A percentile compares a stretch with the other conserved stretches of the same genome.
Evolutionary conservation across 2,329 filamentous ascomycete genomes (phyloP).

Genomic region (Ceratocystiopsis sp.): DNA sequence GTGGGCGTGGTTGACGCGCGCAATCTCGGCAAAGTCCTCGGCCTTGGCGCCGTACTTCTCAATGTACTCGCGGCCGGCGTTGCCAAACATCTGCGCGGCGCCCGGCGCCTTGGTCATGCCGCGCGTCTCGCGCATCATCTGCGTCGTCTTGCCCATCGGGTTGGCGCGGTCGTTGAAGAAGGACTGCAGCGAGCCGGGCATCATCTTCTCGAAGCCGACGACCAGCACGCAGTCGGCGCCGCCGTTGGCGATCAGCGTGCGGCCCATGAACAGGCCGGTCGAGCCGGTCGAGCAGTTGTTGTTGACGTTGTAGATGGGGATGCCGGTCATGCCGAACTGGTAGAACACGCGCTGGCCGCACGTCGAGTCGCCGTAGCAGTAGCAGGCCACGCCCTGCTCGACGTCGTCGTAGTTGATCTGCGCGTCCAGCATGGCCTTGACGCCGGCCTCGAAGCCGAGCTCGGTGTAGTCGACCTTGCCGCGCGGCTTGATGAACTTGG

Average conservation of each 20-base stretch:
- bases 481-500: slow-evolving; percentile 95
- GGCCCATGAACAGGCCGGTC: slow-evolving; percentile 71
- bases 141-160: slow-evolving; percentile 52
- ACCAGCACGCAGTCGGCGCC: slow-evolving; percentile 79
- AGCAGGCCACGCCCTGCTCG: slow-evolving; percentile 89
- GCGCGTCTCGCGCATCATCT: slow-evolving; percentile 71
- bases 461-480: slow-evolving; percentile 91
- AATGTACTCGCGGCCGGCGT: slow-evolving; percentile 86
- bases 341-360: slow-evolving; percentile 96
- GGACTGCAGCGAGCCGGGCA: slow-evolving; percentile 65
- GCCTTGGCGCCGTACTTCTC: slow-evolving; percentile 74
- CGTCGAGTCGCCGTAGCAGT: slow-evolving; percentile 91
- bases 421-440: slow-evolving; percentile 72
- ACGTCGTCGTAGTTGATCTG: slow-evolving; percentile 95
- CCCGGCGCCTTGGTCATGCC: slow-evolving; percentile 69
- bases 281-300: slow-evolving; percentile 98
- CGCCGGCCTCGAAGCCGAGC: slow-evolving; percentile 78
- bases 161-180: slow-evolving; percentile 76
- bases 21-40: slow-evolving; percentile 90
- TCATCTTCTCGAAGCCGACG: slow-evolving; percentile 97
- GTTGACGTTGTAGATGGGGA: slow-evolving; percentile 96
- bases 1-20: slow-evolving; percentile 81
- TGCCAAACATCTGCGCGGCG: slow-evolving; percentile 88
- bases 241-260: slow-evolving; percentile 63
- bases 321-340: slow-evolving; percentile 93